Conservation (phyloP, 345 rosid genomes). For the Moricandia arvensis region DNA sequence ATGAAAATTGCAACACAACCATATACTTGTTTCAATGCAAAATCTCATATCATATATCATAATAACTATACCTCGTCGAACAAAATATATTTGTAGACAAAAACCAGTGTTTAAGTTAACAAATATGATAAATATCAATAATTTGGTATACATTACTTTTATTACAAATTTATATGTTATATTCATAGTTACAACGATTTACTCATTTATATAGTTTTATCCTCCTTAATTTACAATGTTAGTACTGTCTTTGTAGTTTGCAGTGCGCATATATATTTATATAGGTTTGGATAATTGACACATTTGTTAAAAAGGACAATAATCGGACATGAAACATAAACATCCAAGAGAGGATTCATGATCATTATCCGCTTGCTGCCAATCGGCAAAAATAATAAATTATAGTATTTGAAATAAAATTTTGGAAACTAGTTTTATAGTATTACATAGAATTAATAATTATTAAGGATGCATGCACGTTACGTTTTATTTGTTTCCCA, state of each 20-base stretch:
- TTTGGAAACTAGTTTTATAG: not conserved
- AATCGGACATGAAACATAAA: slow-evolving; percentile 18
- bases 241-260: not conserved
- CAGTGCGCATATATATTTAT: not conserved
- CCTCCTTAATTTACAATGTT: not conserved
- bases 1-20: too few relatives aligned
- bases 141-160: not conserved
- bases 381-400: not conserved
- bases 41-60: too few relatives aligned
- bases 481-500: slow-evolving; percentile 27
- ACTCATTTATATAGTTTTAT: not conserved
- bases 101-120: too few relatives aligned
- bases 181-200: not conserved
- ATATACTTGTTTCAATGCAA: too few relatives aligned
- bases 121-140: not conserved
- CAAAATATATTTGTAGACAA: too few relatives aligned
- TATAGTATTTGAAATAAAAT: not conserved
- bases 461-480: slow-evolving; percentile 29
- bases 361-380: slow-evolving; percentile 26
- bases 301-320: not conserved
- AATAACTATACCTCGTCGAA: too few relatives aligned
- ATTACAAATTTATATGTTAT: not conserved
- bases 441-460: slow-evolving; percentile 15
- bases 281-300: slow-evolving; percentile 1
- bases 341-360: slow-evolving; percentile 26